Percentiles rank a stretch among this genome's conserved stretches.
These are phyloP conservation scores for Xylaria sp. DNA, from an alignment of 2,329 filamentous ascomycete genomes.

Conservation along the genomic window DNA sequence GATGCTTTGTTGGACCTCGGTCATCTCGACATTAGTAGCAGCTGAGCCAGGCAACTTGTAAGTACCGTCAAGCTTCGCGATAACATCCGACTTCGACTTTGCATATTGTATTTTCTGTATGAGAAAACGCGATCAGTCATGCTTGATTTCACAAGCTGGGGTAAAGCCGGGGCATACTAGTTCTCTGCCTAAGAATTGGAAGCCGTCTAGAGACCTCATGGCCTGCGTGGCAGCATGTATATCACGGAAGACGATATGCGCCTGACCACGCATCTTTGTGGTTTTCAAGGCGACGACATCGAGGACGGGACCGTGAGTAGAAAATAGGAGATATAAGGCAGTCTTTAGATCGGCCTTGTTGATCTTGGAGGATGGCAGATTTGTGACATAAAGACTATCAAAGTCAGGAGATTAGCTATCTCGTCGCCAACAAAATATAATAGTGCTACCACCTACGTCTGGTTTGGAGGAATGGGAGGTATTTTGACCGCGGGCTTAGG, in stretches of 20 bases:
- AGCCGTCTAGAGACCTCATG: constrained; percentile 87
- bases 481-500: constrained; percentile 57
- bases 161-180: constrained; percentile 70
- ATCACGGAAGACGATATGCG: constrained; percentile 91
- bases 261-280: constrained; percentile 93
- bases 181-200: constrained; percentile 84
- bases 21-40: constrained; percentile 69
- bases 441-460: constrained; percentile 69
- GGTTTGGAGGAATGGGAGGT: constrained; percentile 72
- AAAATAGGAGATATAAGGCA: constrained; percentile 91
- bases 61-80: constrained; percentile 91
- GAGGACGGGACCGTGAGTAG: constrained; percentile 90
- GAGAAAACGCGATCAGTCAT: constrained; percentile 29
- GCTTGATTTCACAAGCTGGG: neutral
- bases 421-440: constrained; percentile 12
- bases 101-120: constrained; percentile 88
- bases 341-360: constrained; percentile 88
- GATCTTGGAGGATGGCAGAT: constrained; percentile 86
- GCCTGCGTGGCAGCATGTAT: constrained; percentile 92
- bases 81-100: constrained; percentile 86
- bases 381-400: constrained; percentile 84
- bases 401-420: constrained; percentile 19
- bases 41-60: constrained; percentile 75
- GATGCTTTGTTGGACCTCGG: constrained; percentile 81
- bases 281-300: constrained; percentile 93